Evolutionary conservation across 768 basidiomycete species (phyloP).

Genomic region (Pulveroboletus sp.): DNA sequence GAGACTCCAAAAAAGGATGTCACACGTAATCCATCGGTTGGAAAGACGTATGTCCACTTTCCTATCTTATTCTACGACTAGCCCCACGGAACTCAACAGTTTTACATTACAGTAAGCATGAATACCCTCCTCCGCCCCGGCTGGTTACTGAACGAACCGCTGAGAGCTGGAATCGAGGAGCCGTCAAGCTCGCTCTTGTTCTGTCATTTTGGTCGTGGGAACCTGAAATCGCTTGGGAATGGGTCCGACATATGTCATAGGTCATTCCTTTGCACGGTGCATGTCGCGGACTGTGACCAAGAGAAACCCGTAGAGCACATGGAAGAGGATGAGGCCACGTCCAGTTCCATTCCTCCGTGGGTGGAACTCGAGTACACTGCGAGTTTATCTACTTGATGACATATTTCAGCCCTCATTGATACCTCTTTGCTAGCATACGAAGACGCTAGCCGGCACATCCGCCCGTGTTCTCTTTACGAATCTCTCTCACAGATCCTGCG

Average conservation of each 20-base stretch:
- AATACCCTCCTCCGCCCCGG: too few relatives aligned
- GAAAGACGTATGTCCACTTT: too few relatives aligned
- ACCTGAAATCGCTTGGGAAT: slow-evolving; percentile 23
- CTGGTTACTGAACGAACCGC: too few relatives aligned
- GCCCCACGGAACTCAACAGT: too few relatives aligned
- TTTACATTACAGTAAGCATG: too few relatives aligned
- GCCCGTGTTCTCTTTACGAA: slow-evolving; percentile 79
- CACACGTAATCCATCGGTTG: too few relatives aligned
- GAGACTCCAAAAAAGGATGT: too few relatives aligned
- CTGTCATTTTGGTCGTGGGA: not conserved
- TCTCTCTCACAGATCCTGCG: slow-evolving; percentile 67
- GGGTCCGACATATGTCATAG: slow-evolving; percentile 54
- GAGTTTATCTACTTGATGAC: slow-evolving; percentile 17
- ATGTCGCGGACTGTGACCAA: not conserved
- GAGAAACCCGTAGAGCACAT: slow-evolving; percentile 66
- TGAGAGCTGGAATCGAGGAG: too few relatives aligned
- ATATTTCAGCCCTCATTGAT: not conserved
- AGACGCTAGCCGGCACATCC: slow-evolving; percentile 59
- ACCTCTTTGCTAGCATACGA: slow-evolving; percentile 66
- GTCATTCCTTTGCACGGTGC: slow-evolving; percentile 27
- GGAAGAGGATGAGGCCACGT: slow-evolving; percentile 84
- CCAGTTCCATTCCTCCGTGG: slow-evolving; percentile 77
- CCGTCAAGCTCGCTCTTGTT: too few relatives aligned
- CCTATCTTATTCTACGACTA: too few relatives aligned
- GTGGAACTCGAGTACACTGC: slow-evolving; percentile 90